A percentile compares a stretch with the other conserved stretches of the same genome.
Evolutionary conservation across 305 asterid species (phyloP).

Genomic region (Nicotiana rustica): DNA sequence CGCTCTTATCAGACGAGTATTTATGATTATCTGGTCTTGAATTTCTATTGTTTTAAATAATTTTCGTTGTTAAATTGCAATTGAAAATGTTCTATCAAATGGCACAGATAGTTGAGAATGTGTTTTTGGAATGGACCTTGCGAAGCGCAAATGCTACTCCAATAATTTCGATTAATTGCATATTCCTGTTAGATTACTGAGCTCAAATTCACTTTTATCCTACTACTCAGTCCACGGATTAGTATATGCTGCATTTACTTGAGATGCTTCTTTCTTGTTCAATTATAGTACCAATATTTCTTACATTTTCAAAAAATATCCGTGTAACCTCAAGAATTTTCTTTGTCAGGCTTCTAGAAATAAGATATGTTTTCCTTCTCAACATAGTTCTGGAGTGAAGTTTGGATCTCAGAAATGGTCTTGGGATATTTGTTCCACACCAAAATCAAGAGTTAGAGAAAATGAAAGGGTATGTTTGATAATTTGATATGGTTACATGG

Average conservation of each 20-base stretch:
- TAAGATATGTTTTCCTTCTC: conserved; percentile 49
- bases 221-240: background rate
- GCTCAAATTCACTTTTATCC: background rate
- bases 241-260: conserved; percentile 12
- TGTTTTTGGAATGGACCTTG: conserved; percentile 3
- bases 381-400: conserved; percentile 40
- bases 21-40: conserved; percentile 1
- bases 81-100: background rate
- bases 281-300: conserved; percentile 8
- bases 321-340: conserved; percentile 37
- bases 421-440: conserved; percentile 39
- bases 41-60: background rate
- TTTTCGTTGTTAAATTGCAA: background rate
- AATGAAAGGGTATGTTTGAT: conserved; percentile 58
- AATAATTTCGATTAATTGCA: background rate
- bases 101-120: background rate
- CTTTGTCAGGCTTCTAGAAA: conserved; percentile 54
- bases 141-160: background rate
- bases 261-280: background rate
- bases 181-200: background rate
- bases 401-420: conserved; percentile 41
- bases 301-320: conserved; percentile 18
- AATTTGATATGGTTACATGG: conserved; percentile 32
- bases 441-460: conserved; percentile 39
- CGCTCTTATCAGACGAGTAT: background rate